Conservation (phyloP, 768 basidiomycete genomes). For the Psilocybe cyanescens region DNA sequence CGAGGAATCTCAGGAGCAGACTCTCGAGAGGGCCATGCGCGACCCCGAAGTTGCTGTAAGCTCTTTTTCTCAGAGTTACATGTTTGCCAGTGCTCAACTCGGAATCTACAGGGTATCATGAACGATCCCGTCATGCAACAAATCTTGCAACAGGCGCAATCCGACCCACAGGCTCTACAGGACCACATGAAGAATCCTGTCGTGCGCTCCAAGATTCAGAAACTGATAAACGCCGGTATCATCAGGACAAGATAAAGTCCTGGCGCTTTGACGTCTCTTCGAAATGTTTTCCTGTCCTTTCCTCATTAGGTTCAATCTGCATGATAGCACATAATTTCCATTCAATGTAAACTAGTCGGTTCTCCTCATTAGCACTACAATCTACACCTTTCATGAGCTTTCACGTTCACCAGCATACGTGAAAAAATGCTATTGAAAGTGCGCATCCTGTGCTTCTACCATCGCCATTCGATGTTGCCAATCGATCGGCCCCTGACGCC, state of each 20-base stretch:
- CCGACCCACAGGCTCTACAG: slow-evolving; percentile 84
- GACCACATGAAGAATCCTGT: slow-evolving; percentile 96
- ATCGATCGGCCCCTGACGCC: slow-evolving; percentile 74
- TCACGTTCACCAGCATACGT: background rate
- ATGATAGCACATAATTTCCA: slow-evolving; percentile 17
- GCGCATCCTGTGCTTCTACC: slow-evolving; percentile 32
- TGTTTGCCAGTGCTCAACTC: slow-evolving; percentile 6
- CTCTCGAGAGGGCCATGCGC: slow-evolving; percentile 91
- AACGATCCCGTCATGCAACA: slow-evolving; percentile 91
- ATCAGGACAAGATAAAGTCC: slow-evolving; percentile 76
- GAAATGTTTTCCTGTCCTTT: background rate
- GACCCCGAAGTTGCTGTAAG: slow-evolving; percentile 94
- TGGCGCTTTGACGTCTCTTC: background rate
- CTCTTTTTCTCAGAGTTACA: slow-evolving; percentile 18
- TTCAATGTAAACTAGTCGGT: slow-evolving; percentile 26
- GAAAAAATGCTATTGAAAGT: too few relatives aligned
- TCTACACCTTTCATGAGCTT: background rate
- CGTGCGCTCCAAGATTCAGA: slow-evolving; percentile 82
- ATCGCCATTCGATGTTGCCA: slow-evolving; percentile 76
- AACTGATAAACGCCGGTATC: slow-evolving; percentile 91
- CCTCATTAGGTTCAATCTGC: slow-evolving; percentile 12
- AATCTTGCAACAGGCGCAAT: slow-evolving; percentile 93
- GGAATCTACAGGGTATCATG: slow-evolving; percentile 69
- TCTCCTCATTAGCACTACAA: background rate
- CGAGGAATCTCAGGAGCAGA: slow-evolving; percentile 90